Conservation (phyloP, 169 alveolate genomes). For the Plasmodium knowlesi region DNA sequence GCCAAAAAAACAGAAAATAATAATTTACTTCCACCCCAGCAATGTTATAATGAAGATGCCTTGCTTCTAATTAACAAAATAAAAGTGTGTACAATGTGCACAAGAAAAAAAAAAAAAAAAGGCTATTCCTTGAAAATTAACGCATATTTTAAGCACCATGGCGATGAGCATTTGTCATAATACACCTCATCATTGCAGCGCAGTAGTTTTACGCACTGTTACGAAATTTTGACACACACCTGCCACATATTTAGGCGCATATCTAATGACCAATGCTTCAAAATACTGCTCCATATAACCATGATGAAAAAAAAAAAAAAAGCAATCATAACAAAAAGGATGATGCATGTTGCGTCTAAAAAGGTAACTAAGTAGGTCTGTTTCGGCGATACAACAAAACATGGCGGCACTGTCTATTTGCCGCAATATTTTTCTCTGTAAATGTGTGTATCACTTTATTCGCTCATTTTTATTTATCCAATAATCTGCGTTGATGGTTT, state of each 20-base stretch:
- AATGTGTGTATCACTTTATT: not conserved
- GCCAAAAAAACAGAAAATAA: not conserved
- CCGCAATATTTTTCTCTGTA: not conserved
- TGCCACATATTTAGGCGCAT: not conserved
- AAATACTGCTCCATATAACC: not conserved
- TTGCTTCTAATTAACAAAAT: not conserved
- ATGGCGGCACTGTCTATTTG: not conserved
- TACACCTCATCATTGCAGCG: not conserved
- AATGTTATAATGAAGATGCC: not conserved
- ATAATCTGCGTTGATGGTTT: not conserved
- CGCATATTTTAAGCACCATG: not conserved
- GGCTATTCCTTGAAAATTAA: not conserved
- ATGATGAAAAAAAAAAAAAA: not conserved
- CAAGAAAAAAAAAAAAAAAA: not conserved
- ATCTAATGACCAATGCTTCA: not conserved
- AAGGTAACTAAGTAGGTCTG: not conserved
- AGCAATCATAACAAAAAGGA: not conserved
- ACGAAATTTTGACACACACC: not conserved
- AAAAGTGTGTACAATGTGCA: not conserved
- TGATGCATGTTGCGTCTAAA: not conserved
- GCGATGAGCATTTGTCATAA: not conserved
- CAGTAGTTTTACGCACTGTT: not conserved
- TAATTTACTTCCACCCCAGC: not conserved
- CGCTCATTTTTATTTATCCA: not conserved
- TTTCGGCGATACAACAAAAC: not conserved